These are phyloP conservation scores for Mycena filopes DNA, from an alignment of 768 basidiomycete genomes.

Conservation along the genomic window DNA sequence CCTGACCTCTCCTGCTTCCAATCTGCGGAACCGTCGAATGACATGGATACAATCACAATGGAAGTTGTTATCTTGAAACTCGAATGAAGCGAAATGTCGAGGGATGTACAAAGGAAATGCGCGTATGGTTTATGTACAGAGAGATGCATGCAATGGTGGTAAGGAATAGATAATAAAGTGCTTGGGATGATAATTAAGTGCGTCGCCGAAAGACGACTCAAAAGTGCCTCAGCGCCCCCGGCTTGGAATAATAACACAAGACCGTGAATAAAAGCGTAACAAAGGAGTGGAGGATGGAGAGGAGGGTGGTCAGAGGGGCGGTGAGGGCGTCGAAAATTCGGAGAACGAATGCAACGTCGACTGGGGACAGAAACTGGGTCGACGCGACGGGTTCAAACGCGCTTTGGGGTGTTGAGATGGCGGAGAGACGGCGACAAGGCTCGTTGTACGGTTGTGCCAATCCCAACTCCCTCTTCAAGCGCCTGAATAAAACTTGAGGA, in stretches of 20 bases:
- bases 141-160: constrained; percentile 2
- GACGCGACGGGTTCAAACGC: neutral
- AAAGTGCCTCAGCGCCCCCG: constrained; percentile 48
- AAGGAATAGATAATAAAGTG: neutral
- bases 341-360: constrained; percentile 17
- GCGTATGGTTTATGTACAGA: constrained; percentile 1
- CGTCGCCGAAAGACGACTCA: constrained; percentile 17
- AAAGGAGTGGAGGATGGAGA: constrained; percentile 49
- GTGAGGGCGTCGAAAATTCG: constrained; percentile 35
- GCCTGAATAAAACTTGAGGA: constrained; percentile 36
- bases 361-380: constrained; percentile 2
- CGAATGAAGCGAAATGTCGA: neutral
- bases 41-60: constrained; percentile 10
- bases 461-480: constrained; percentile 46
- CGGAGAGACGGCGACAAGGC: constrained; percentile 32
- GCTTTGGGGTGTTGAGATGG: constrained; percentile 12
- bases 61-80: neutral
- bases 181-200: neutral
- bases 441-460: constrained; percentile 43
- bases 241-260: constrained; percentile 53
- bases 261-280: constrained; percentile 50
- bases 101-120: neutral
- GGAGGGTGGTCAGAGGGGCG: constrained; percentile 39
- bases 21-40: neutral
- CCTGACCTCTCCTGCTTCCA: neutral